Conservation (phyloP, 23 red algal genomes). For the Chondrus crispus region DNA sequence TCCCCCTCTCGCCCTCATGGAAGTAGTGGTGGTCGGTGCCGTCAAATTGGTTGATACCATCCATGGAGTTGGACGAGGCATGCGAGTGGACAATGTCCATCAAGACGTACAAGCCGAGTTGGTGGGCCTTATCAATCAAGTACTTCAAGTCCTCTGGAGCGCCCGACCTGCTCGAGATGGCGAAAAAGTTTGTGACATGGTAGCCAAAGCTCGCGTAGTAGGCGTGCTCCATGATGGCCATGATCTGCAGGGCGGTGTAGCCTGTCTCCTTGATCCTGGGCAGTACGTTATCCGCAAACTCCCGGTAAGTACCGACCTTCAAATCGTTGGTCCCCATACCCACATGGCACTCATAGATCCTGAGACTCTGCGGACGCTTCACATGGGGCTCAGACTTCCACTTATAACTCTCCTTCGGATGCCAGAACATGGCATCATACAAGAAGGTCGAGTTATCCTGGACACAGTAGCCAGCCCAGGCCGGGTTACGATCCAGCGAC, state of each 20-base stretch:
- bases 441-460: constrained; percentile 87
- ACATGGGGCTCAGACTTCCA: constrained; percentile 73
- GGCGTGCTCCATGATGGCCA: constrained; percentile 99
- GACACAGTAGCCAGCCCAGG: constrained; percentile 84
- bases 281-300: constrained; percentile 92
- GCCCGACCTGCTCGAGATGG: constrained; percentile 73
- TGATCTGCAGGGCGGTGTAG: constrained; percentile 96
- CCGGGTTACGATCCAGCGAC: constrained; percentile 88
- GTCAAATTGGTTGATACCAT: constrained; percentile 97
- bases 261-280: constrained; percentile 87
- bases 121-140: constrained; percentile 91
- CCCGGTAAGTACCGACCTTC: constrained; percentile 80
- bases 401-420: constrained; percentile 80
- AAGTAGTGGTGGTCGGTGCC: constrained; percentile 97
- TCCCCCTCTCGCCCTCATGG: constrained; percentile 89
- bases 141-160: constrained; percentile 94
- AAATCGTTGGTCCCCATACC: constrained; percentile 89
- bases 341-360: constrained; percentile 98
- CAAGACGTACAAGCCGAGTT: constrained; percentile 80
- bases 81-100: constrained; percentile 99
- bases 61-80: constrained; percentile 88
- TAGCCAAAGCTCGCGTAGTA: constrained; percentile 99
- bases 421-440: constrained; percentile 97
- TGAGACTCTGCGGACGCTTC: constrained; percentile 48
- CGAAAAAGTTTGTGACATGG: constrained; percentile 99